These are phyloP conservation scores for Phoma herbarum DNA, from an alignment of 2,329 filamentous ascomycete species.

Conservation along the genomic window DNA sequence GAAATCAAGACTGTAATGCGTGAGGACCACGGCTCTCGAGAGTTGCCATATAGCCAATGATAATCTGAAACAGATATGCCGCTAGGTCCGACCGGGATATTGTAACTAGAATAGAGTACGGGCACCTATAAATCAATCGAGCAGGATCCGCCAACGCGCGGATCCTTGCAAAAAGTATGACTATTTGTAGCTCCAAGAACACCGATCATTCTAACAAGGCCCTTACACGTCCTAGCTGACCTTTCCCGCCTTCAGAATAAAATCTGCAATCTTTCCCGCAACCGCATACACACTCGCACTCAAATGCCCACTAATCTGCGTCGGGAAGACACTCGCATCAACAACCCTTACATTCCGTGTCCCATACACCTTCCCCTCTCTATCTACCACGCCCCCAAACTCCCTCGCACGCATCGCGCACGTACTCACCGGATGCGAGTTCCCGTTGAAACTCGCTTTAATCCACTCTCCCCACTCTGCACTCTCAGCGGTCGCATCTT, in stretches of 20 bases:
- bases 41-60: too few species aligned
- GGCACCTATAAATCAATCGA: too few species aligned
- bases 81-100: too few species aligned
- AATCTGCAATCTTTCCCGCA: constrained; percentile 47
- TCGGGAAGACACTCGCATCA: constrained; percentile 50
- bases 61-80: too few species aligned
- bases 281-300: constrained; percentile 50
- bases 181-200: too few species aligned
- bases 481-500: constrained; percentile 27
- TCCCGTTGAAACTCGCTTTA: constrained; percentile 29
- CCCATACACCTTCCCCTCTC: constrained; percentile 45
- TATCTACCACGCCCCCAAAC: constrained; percentile 49
- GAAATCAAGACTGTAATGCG: too few species aligned
- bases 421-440: constrained; percentile 47
- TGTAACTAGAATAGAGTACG: too few species aligned
- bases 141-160: too few species aligned
- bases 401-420: constrained; percentile 46
- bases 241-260: constrained; percentile 23
- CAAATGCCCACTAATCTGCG: constrained; percentile 49
- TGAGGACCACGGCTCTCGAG: too few species aligned
- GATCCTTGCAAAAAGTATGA: too few species aligned
- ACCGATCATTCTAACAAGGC: too few species aligned
- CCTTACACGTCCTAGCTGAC: too few species aligned
- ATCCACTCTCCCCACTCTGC: constrained; percentile 38
- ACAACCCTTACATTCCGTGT: constrained; percentile 48